phyloP scores from a whole-genome alignment of 352 stramenopile genomes.

The Hyaloperonospora brassicae region DNA sequence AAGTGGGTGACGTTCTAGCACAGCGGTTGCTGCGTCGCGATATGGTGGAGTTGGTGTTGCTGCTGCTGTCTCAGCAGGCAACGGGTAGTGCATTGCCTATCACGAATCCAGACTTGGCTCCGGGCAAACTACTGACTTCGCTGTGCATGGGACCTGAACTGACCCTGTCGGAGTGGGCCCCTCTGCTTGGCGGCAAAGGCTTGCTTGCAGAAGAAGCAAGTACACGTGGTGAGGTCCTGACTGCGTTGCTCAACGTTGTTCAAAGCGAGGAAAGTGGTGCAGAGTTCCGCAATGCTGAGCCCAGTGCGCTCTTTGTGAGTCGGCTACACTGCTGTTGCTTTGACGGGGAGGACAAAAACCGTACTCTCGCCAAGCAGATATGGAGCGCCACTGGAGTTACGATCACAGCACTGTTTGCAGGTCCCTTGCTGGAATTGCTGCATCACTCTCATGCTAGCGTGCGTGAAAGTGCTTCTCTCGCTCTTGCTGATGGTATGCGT shows the following conservation, averaged over 20 bases:
- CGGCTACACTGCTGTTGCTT: conserved; percentile 63
- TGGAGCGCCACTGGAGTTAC: conserved; percentile 49
- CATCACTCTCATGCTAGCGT: conserved; percentile 70
- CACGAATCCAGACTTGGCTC: conserved; percentile 51
- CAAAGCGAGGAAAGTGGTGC: conserved; percentile 48
- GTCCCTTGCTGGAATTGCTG: conserved; percentile 57
- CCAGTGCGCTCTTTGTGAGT: conserved; percentile 45
- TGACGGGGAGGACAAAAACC: conserved; percentile 53
- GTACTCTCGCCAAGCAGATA: conserved; percentile 46
- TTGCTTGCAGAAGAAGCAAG: conserved; percentile 53
- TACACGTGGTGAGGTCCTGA: conserved; percentile 50
- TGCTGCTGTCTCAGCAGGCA: conserved; percentile 52
- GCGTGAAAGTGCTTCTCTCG: conserved; percentile 64
- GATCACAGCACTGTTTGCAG: conserved; percentile 56
- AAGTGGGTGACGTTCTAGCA: conserved; percentile 71
- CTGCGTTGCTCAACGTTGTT: conserved; percentile 49
- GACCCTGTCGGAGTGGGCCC: conserved; percentile 52
- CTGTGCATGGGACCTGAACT: conserved; percentile 52
- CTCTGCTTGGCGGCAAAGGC: conserved; percentile 59
- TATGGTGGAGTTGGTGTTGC: conserved; percentile 66
- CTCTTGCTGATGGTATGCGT: conserved; percentile 73
- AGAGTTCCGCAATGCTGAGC: conserved; percentile 27
- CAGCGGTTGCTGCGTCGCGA: conserved; percentile 65
- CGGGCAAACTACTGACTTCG: conserved; percentile 45
- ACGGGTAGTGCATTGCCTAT: conserved; percentile 46